Base-by-base conservation (phyloP, 768 basidiomycete species). In the Podaxis carcinomalis region DNA sequence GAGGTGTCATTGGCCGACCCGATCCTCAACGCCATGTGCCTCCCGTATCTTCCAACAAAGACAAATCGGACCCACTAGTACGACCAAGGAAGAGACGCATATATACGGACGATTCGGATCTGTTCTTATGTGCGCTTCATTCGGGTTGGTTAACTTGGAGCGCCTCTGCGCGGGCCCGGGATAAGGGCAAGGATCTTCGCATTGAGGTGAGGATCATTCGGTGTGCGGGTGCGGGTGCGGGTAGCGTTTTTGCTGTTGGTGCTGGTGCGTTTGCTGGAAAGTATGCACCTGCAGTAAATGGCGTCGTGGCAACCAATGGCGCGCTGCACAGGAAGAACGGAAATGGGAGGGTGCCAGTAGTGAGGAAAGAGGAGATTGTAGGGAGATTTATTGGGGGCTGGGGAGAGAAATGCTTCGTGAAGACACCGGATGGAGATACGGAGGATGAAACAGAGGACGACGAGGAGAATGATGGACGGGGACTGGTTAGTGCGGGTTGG, bases 101-200 rank as follows among this genome's bases (percentile, higher is more conserved):
- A 37, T 91, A 91, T 73, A 91, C 89, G 0, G 89, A 91, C 71
- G 89, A 91, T 71, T 89, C 88, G 7, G 87, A 90, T 65, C 67
- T 90, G 54, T 83, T 89, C 67, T 68, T 87, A 42, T 87, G 86
- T 58, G 88, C 86, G 1, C 71, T 91, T 50, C 89, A 91, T 65
- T 78, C 87, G 0, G 89, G 89, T 4, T 80, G 78, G 77, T 64
- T 77, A 1, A 80, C 78, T 6, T 81, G 80, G 80, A 76, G 74
- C 62, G 78, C 77, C 0, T 74, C 75, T 11, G 65, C 68, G 56
- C 65, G 66, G n/a, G 80, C 80, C 7, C 67, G 75, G n/a, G 66
- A 62, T 51, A 70, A 70, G 56, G 77, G 80, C 9, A 69, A 73
- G 53, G 80, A 80, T 67, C 53, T 80, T 51, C 66, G 69, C 28